A percentile compares a stretch with the other conserved stretches of the same genome.
phyloP scores from a whole-genome alignment of 257 asterid species.

The Anisodus tanguticus region DNA sequence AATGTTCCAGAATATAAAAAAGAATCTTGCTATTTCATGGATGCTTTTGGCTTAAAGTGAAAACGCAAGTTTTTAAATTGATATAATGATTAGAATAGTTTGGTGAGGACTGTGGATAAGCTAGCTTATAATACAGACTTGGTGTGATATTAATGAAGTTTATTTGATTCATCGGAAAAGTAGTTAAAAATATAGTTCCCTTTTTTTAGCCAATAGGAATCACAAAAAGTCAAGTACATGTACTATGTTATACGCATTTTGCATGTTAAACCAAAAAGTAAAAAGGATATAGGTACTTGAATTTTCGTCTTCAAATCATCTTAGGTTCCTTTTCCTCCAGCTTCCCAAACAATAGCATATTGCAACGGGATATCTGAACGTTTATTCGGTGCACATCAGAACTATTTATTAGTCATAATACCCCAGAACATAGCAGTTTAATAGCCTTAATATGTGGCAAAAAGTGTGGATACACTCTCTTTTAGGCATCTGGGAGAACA shows the following conservation, averaged over 20 bases:
- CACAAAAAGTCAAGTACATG: not conserved
- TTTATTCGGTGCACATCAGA: not conserved
- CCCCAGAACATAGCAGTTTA: not conserved
- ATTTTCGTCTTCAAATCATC: constrained; percentile 1
- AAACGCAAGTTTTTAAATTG: not conserved
- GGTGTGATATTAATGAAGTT: constrained; percentile 11
- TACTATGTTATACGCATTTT: not conserved
- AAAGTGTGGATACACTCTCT: not conserved
- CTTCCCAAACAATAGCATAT: constrained; percentile 1
- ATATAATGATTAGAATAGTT: not conserved
- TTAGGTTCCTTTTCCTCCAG: constrained; percentile 4
- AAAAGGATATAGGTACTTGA: not conserved
- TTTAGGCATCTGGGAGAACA: not conserved
- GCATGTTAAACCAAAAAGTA: constrained; percentile 16
- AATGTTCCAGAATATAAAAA: constrained; percentile 15
- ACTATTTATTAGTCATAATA: constrained; percentile 14
- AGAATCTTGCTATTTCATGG: not conserved
- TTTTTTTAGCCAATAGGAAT: not conserved
- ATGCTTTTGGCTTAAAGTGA: not conserved
- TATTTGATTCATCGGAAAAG: not conserved
- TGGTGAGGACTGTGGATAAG: not conserved
- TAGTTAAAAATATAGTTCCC: not conserved
- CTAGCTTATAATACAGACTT: not conserved
- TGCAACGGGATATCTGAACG: not conserved
- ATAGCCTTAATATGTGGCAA: not conserved